Evolutionary conservation across 257 asterid species (phyloP), one percentile per base, ranked within the genome.

Genomic region (Apocynum venetum): DNA sequence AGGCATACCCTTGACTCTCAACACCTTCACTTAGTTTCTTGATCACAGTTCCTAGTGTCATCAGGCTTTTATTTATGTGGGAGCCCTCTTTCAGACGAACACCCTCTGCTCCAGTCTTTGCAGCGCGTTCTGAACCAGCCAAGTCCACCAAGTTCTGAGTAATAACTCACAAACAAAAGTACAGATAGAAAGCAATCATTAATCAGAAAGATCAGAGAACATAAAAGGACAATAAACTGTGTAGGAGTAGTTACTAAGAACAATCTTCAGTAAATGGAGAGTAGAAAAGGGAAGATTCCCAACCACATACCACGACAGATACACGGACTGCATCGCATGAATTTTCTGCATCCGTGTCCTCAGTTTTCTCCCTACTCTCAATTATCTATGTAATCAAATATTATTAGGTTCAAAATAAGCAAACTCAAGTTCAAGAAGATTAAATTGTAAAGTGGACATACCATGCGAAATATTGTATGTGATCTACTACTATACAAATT

Each of bases 81-180:
- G 99, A 95, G 51, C 99, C 99, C 85, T 95, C 99, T 89, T 93
- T 95, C 72, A 95, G 85, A 56, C 99, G 97, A 80, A 90, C 98
- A 5, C 99, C 99, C 87, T 95, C 99, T 40, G 99, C 99, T 84
- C 99, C 98, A 75, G 99, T 93, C 90, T 95, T 95, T 65, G 99
- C 93, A 83, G 97, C 99, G 78, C 99, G 98, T 79, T 95, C 99
- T 53, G 99, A 95, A 79, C 99, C 99, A 85, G 98, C 99, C 83
- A 95, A 97, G 80, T 95, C 99, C 87, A 95, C 99, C 86, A 95
- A 85, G 84, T 95, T 95, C 99, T 95, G 81, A 81, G 77, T 69
- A 74, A 73, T 6, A 43, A 72, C 38, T 52, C 47, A 25, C 78
- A 69, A 40, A 48, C 36, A 79, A 77, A 71, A 66, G 70, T 55